Percentiles rank a stretch among this genome's conserved stretches.
phyloP scores from a whole-genome alignment of 2,329 filamentous ascomycete genomes.

The Bertia moriformis region DNA sequence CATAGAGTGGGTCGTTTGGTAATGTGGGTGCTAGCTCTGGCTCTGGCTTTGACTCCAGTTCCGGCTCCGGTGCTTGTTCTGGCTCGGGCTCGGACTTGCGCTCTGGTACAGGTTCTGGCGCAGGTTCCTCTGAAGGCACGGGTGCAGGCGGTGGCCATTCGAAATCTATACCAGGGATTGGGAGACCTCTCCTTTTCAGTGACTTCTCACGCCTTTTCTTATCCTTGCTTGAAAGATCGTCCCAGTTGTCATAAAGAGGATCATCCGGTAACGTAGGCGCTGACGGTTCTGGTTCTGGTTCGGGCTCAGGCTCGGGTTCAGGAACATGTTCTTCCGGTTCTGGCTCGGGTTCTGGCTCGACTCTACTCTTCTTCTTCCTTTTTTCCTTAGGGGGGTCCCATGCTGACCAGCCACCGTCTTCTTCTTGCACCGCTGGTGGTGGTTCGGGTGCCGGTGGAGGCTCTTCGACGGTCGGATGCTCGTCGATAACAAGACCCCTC shows the following conservation, averaged over 20 bases:
- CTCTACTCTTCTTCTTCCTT: constrained; percentile 18
- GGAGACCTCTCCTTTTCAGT: constrained; percentile 12
- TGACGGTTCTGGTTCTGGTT: background rate
- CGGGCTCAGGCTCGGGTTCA: background rate
- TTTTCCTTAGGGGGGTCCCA: constrained; percentile 19
- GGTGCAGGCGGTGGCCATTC: constrained; percentile 4
- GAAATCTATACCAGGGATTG: constrained; percentile 7
- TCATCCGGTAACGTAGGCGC: background rate
- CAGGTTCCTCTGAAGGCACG: background rate
- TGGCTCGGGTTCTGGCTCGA: constrained; percentile 7
- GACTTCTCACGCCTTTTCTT: constrained; percentile 6
- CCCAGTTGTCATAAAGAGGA: constrained; percentile 1
- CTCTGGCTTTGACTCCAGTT: constrained; percentile 3
- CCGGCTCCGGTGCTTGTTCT: constrained; percentile 9
- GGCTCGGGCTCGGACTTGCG: background rate
- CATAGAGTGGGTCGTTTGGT: background rate
- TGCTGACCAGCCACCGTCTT: background rate
- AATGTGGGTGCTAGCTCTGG: background rate
- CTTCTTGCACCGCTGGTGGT: background rate
- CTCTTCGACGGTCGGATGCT: too few relatives aligned
- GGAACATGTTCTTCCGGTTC: constrained; percentile 2
- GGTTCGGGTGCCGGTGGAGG: background rate
- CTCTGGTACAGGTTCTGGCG: background rate
- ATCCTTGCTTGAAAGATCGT: constrained; percentile 4
- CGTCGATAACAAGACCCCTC: too few relatives aligned